Conservation (phyloP, 352 stramenopile species). For the Phytopythium litorale region DNA sequence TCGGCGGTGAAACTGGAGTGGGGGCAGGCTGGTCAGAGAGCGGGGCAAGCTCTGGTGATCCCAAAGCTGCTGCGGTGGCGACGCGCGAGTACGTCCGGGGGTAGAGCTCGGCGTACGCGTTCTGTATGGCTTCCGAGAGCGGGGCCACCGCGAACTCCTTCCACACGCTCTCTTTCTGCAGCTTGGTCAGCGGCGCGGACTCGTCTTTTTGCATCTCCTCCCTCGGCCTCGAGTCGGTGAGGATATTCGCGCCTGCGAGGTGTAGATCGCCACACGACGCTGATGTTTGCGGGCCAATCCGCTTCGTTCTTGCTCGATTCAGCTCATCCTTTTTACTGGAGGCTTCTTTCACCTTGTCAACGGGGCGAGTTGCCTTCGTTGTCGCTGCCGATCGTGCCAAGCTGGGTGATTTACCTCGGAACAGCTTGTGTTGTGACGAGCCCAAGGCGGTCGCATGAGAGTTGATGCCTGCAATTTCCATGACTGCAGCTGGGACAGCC, state of each 20-base stretch:
- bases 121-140: constrained; percentile 38
- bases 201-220: constrained; percentile 4
- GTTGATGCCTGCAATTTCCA: neutral
- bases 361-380: neutral
- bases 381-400: neutral
- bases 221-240: neutral
- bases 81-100: constrained; percentile 29
- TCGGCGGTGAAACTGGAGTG: neutral
- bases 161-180: constrained; percentile 41
- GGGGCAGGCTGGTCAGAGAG: neutral
- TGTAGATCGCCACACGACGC: constrained; percentile 5
- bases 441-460: neutral
- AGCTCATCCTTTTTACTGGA: neutral
- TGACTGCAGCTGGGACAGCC: neutral
- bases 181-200: constrained; percentile 21
- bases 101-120: constrained; percentile 60
- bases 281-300: neutral
- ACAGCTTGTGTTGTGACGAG: neutral
- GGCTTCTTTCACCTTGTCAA: neutral
- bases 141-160: constrained; percentile 28
- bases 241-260: constrained; percentile 14
- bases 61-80: neutral
- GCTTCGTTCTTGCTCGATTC: neutral
- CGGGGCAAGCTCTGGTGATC: neutral
- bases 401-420: neutral